These are phyloP conservation scores for Erythrobasidium hasegawianum DNA, from an alignment of 1,284 basidiomycete genomes.

Conservation along the genomic window DNA sequence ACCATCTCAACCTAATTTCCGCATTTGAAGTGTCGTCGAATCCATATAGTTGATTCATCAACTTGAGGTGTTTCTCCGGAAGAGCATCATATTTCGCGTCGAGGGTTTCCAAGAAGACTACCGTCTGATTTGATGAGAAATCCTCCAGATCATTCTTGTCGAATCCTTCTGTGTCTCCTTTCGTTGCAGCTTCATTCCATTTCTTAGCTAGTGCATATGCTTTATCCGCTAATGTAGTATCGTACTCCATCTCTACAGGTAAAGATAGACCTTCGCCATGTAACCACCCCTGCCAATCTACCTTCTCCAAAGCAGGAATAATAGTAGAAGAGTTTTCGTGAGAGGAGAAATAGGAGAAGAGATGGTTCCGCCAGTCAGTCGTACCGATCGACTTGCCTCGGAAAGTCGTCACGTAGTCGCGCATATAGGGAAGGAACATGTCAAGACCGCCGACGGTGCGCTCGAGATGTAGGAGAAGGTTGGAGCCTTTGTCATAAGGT, in stretches of 20 bases:
- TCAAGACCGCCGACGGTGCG: slow-evolving; percentile 79
- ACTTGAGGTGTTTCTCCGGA: slow-evolving; percentile 57
- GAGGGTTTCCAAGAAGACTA: slow-evolving; percentile 70
- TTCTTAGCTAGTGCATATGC: slow-evolving; percentile 62
- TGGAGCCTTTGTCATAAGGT: slow-evolving; percentile 54
- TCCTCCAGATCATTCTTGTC: slow-evolving; percentile 56
- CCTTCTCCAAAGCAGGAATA: slow-evolving; percentile 73
- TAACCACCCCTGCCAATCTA: slow-evolving; percentile 69
- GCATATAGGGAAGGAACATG: slow-evolving; percentile 60
- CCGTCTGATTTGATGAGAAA: slow-evolving; percentile 66
- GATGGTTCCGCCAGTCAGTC: slow-evolving; percentile 77
- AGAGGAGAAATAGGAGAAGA: slow-evolving; percentile 68
- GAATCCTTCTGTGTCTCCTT: slow-evolving; percentile 54
- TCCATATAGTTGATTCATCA: slow-evolving; percentile 59
- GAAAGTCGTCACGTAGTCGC: slow-evolving; percentile 73
- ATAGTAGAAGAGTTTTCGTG: slow-evolving; percentile 61
- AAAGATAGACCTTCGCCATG: slow-evolving; percentile 73
- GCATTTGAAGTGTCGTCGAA: slow-evolving; percentile 59
- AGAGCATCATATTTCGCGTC: slow-evolving; percentile 57
- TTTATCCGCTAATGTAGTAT: slow-evolving; percentile 67
- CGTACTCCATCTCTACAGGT: slow-evolving; percentile 77
- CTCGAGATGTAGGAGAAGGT: slow-evolving; percentile 66
- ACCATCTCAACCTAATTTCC: slow-evolving; percentile 71
- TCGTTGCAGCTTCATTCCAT: slow-evolving; percentile 68
- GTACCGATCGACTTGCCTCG: slow-evolving; percentile 82